Conservation (phyloP, 2,329 filamentous ascomycete species). For the Cadophora sp. region DNA sequence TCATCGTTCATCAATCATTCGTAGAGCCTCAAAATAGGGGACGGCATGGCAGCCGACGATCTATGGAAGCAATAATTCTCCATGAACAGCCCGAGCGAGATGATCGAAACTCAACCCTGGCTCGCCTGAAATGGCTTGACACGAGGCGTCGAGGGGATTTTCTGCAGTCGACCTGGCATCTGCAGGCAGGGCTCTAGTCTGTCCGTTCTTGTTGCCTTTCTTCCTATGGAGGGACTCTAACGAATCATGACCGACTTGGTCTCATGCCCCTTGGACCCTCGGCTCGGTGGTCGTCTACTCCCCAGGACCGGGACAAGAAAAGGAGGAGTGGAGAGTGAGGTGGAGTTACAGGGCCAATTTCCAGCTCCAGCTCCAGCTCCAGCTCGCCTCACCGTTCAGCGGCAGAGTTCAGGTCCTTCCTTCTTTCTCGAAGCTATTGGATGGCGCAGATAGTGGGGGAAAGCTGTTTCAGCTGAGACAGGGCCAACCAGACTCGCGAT, state of each 20-base stretch:
- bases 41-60: constrained; percentile 5
- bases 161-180: not conserved
- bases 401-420: constrained; percentile 6
- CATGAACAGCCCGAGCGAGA: not conserved
- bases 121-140: not conserved
- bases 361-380: not conserved
- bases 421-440: constrained; percentile 27
- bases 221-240: not conserved
- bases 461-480: constrained; percentile 24
- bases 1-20: too few species aligned
- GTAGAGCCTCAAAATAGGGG: constrained; percentile 28
- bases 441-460: constrained; percentile 11
- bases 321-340: not conserved
- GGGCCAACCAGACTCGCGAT: constrained; percentile 18
- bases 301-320: not conserved
- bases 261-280: not conserved
- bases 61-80: constrained; percentile 10
- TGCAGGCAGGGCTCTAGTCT: not conserved
- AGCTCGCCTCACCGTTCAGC: constrained; percentile 11
- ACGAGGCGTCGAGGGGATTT: not conserved
- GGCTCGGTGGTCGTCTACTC: not conserved
- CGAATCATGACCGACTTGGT: not conserved
- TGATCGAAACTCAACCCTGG: not conserved
- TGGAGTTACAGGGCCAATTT: not conserved
- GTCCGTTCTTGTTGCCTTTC: not conserved